Evolutionary conservation across 2,329 filamentous ascomycete genomes (phyloP).

Genomic region (Cladosporium sp.): DNA sequence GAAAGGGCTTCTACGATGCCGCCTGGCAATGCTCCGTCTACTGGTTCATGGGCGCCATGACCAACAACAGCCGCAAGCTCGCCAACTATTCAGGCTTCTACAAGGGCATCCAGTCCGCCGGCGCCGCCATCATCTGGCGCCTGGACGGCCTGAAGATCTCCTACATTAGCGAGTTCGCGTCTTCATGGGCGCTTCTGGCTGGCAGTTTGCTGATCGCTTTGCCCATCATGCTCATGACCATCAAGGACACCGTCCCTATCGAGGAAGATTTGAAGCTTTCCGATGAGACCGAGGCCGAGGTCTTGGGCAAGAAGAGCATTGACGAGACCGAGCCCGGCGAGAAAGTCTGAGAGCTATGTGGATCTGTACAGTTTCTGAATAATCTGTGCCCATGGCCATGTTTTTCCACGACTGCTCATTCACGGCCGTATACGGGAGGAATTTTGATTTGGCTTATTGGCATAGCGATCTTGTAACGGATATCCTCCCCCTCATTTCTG

Average conservation of each 20-base stretch:
- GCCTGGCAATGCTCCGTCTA: conserved; percentile 19
- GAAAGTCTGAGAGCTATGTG: conserved; percentile 20
- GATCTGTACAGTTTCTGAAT: not conserved
- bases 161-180: conserved; percentile 71
- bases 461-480: not conserved
- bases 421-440: not conserved
- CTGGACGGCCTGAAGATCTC: conserved; percentile 62
- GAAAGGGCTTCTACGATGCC: conserved; percentile 17
- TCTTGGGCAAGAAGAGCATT: conserved; percentile 41
- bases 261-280: conserved; percentile 83
- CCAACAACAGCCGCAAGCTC: conserved; percentile 87
- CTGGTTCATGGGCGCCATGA: conserved; percentile 85
- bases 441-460: not conserved
- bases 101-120: conserved; percentile 87
- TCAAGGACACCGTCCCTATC: conserved; percentile 76
- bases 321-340: conserved; percentile 14
- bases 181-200: conserved; percentile 73
- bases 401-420: not conserved
- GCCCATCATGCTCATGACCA: conserved; percentile 75
- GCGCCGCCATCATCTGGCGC: conserved; percentile 73
- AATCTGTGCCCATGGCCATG: not conserved
- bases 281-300: conserved; percentile 77
- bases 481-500: not conserved
- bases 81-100: conserved; percentile 92
- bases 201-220: conserved; percentile 74